Conservation (phyloP, 2,329 filamentous ascomycete genomes). For the Epichloe aotearoae region DNA sequence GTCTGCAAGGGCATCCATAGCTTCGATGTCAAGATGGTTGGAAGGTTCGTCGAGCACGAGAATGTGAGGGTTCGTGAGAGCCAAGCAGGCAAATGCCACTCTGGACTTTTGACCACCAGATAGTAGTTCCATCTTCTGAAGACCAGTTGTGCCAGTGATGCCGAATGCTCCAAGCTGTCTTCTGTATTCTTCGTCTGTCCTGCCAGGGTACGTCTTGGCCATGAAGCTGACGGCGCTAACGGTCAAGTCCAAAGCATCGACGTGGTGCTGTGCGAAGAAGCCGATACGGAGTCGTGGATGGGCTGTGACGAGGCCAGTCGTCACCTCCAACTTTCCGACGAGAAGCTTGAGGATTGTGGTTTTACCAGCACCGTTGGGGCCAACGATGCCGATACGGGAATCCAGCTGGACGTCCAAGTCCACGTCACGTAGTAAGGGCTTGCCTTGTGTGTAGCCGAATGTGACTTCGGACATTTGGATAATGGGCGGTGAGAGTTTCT, state of each 20-base stretch:
- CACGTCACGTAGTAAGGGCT: constrained; percentile 68
- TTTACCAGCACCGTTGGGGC: constrained; percentile 96
- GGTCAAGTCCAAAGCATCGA: constrained; percentile 85
- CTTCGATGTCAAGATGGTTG: constrained; percentile 97
- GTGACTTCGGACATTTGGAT: constrained; percentile 91
- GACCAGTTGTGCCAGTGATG: constrained; percentile 84
- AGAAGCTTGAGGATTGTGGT: constrained; percentile 98
- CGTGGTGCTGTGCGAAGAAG: constrained; percentile 97
- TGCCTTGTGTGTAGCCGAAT: constrained; percentile 77
- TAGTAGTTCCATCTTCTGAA: constrained; percentile 88
- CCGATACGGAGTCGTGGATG: constrained; percentile 82
- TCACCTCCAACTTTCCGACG: constrained; percentile 68
- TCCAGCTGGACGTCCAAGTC: constrained; percentile 96
- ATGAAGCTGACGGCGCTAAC: constrained; percentile 90
- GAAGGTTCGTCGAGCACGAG: constrained; percentile 96
- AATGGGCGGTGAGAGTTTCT: constrained; percentile 93
- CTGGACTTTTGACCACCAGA: constrained; percentile 98
- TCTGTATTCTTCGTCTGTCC: constrained; percentile 91
- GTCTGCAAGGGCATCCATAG: constrained; percentile 86
- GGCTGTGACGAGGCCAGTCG: constrained; percentile 70
- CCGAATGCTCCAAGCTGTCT: constrained; percentile 83
- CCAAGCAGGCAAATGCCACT: constrained; percentile 94
- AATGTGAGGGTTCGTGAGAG: constrained; percentile 88
- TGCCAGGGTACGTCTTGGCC: constrained; percentile 81
- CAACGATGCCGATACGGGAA: constrained; percentile 97